Conservation (phyloP, 2,329 filamentous ascomycete genomes). For the Anthostomella pinea region DNA sequence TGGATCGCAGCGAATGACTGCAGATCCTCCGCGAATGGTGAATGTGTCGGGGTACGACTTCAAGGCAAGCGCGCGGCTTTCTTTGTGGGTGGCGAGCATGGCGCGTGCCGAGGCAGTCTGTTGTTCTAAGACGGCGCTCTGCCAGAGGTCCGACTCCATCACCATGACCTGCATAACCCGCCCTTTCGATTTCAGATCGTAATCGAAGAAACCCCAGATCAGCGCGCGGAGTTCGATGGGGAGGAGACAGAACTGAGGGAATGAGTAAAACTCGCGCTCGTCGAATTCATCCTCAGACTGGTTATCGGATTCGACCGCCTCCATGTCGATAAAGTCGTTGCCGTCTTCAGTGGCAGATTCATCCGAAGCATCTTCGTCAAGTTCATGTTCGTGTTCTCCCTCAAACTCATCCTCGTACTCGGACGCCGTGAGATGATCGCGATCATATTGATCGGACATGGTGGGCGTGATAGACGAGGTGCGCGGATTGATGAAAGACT, state of each 20-base stretch:
- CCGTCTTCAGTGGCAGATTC: constrained; percentile 17
- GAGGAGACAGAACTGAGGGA: constrained; percentile 34
- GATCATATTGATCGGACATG: constrained; percentile 26
- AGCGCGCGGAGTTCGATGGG: constrained; percentile 34
- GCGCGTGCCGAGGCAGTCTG: constrained; percentile 31
- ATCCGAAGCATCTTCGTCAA: constrained; percentile 16
- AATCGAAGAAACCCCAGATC: constrained; percentile 36
- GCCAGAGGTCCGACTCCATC: constrained; percentile 10
- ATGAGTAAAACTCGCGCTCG: constrained; percentile 16
- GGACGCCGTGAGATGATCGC: constrained; percentile 13
- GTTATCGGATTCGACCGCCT: constrained; percentile 29
- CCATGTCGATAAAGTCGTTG: constrained; percentile 28
- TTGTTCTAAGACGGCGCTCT: constrained; percentile 19
- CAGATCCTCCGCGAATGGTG: constrained; percentile 8
- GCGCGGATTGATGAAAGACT: not conserved
- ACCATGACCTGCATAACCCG: constrained; percentile 22
- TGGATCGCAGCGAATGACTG: constrained; percentile 27
- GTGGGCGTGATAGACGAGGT: no score
- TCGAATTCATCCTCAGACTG: constrained; percentile 12
- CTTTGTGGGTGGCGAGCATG: constrained; percentile 28
- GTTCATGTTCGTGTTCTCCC: not conserved
- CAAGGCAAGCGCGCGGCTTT: constrained; percentile 33
- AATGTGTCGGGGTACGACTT: constrained; percentile 32
- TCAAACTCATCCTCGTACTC: constrained; percentile 7
- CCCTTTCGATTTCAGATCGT: constrained; percentile 25